Percentiles rank a stretch among this genome's conserved stretches.
These are phyloP conservation scores for Purshia tridentata DNA, from an alignment of 306 rosid species.

Conservation along the genomic window DNA sequence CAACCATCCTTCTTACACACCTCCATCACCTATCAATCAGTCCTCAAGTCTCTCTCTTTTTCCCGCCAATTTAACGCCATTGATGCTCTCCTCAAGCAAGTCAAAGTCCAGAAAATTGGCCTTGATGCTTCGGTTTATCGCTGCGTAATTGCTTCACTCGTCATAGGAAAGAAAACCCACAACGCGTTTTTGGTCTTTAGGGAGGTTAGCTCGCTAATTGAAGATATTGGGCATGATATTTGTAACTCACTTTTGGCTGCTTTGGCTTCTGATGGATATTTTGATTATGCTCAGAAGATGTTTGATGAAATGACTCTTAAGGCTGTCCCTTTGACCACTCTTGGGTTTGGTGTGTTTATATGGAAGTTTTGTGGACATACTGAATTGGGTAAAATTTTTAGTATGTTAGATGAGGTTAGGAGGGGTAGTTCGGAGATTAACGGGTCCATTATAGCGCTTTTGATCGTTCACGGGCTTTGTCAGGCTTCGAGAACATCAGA, in stretches of 20 bases:
- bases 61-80: constrained; percentile 55
- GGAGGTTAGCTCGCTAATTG: constrained; percentile 16
- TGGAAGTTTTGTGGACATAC: constrained; percentile 53
- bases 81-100: constrained; percentile 58
- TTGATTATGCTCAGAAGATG: constrained; percentile 52
- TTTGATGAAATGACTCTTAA: constrained; percentile 59
- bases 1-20: constrained; percentile 73
- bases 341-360: constrained; percentile 79
- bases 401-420: constrained; percentile 51
- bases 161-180: constrained; percentile 45
- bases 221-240: constrained; percentile 42
- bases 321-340: constrained; percentile 48
- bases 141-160: constrained; percentile 51
- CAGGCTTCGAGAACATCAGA: constrained; percentile 50
- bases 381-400: constrained; percentile 40
- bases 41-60: constrained; percentile 60
- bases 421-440: constrained; percentile 48
- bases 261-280: constrained; percentile 56
- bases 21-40: constrained; percentile 53
- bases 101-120: constrained; percentile 41
- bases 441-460: constrained; percentile 67
- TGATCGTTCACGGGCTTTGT: constrained; percentile 71
- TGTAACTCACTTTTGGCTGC: constrained; percentile 75
- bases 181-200: constrained; percentile 54
- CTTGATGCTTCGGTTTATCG: constrained; percentile 51